phyloP scores from a whole-genome alignment of 1,139 yeast genomes.

The Sugiyamaella neomexicana region DNA sequence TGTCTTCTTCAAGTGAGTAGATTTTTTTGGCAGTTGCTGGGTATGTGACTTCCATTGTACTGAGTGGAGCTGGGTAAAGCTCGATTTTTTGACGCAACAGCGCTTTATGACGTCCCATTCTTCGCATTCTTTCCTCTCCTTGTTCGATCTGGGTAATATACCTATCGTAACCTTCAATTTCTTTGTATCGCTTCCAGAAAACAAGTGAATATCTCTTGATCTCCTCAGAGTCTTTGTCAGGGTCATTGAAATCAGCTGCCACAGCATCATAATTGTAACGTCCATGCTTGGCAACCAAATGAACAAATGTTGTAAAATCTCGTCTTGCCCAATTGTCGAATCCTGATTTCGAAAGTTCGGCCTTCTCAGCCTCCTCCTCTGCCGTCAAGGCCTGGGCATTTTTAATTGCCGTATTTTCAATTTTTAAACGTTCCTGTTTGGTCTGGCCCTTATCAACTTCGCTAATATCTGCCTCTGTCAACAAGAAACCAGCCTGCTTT shows the following conservation, averaged over 20 bases:
- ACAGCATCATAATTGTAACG: conserved; percentile 64
- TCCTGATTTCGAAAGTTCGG: conserved; percentile 59
- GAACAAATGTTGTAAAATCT: conserved; percentile 84
- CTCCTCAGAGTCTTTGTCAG: conserved; percentile 70
- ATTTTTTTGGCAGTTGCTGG: conserved; percentile 83
- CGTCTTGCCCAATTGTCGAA: conserved; percentile 86
- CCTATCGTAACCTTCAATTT: conserved; percentile 84
- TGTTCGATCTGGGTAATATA: conserved; percentile 79
- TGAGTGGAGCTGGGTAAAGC: conserved; percentile 65
- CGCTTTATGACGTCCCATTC: conserved; percentile 62
- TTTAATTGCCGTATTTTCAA: conserved; percentile 59
- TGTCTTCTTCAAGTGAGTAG: conserved; percentile 83
- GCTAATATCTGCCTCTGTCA: conserved; percentile 48
- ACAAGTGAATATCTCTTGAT: conserved; percentile 66
- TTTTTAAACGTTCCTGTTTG: conserved; percentile 56
- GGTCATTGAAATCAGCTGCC: conserved; percentile 53
- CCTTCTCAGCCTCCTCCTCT: conserved; percentile 69
- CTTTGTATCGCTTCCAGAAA: conserved; percentile 74
- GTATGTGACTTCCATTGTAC: conserved; percentile 76
- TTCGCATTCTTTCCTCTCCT: conserved; percentile 80
- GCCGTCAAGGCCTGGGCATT: conserved; percentile 67
- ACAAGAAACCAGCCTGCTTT: conserved; percentile 66
- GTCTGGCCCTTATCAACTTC: conserved; percentile 54
- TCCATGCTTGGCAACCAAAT: conserved; percentile 80
- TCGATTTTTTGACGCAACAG: conserved; percentile 65